Percentiles rank a stretch among this genome's conserved stretches.
Evolutionary conservation across 257 asterid genomes (phyloP).

Genomic region (Solanum sitiens): DNA sequence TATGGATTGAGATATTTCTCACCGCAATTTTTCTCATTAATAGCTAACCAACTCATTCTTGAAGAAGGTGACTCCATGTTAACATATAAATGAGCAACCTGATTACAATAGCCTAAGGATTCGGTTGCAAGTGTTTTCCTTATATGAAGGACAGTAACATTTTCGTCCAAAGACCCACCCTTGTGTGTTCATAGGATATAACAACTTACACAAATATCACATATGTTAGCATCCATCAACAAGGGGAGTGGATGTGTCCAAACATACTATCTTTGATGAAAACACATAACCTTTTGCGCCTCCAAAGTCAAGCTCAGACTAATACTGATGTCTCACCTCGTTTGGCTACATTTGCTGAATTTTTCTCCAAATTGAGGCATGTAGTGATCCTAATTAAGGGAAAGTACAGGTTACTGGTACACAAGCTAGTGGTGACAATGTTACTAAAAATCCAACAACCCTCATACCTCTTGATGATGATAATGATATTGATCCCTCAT

Average conservation of each 20-base stretch:
- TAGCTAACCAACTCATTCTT: background rate
- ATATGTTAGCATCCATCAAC: background rate
- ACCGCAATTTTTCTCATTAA: background rate
- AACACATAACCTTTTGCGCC: background rate
- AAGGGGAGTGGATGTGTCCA: background rate
- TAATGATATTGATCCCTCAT: background rate
- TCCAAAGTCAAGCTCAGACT: background rate
- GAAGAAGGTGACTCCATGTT: background rate
- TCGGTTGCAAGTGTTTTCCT: background rate
- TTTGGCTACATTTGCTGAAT: background rate
- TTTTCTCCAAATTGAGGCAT: background rate
- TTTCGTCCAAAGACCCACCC: background rate
- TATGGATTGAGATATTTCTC: background rate
- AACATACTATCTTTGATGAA: background rate
- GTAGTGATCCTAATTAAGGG: background rate
- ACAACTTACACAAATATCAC: too few species aligned
- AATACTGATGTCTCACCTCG: background rate
- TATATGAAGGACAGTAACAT: background rate
- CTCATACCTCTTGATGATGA: background rate
- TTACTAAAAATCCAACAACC: background rate
- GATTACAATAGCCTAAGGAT: background rate
- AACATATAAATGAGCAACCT: too few species aligned
- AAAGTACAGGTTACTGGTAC: background rate
- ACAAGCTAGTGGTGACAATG: background rate
- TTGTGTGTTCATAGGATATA: background rate